phyloP scores from a whole-genome alignment of 108 stramenopile species.

The Cyclotella kingstonii region DNA sequence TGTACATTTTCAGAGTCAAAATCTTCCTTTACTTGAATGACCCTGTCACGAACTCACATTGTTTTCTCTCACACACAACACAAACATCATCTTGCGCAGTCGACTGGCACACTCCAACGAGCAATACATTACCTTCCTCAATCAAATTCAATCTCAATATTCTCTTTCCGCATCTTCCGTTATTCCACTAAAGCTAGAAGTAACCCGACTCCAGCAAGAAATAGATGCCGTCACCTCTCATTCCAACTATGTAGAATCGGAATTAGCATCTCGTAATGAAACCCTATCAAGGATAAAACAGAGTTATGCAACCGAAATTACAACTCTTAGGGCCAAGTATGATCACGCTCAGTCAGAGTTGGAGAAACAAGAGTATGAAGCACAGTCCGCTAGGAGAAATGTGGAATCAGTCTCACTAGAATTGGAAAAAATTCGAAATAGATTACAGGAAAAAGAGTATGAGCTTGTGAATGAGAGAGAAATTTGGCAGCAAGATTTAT shows the following conservation, averaged over 20 bases:
- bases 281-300: slow-evolving; percentile 32
- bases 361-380: slow-evolving; percentile 32
- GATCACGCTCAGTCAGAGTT: slow-evolving; percentile 33
- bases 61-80: no score
- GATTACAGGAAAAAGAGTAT: slow-evolving; percentile 46
- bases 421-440: slow-evolving; percentile 37
- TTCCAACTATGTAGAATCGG: slow-evolving; percentile 63
- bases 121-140: slow-evolving; percentile 41
- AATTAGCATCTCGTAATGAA: slow-evolving; percentile 46
- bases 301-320: slow-evolving; percentile 39
- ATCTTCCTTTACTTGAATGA: neutral
- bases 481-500: slow-evolving; percentile 49
- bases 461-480: slow-evolving; percentile 43
- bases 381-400: slow-evolving; percentile 2
- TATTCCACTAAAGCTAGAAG: slow-evolving; percentile 67
- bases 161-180: slow-evolving; percentile 58
- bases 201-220: slow-evolving; percentile 67
- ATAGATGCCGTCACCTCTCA: slow-evolving; percentile 62
- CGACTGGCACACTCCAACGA: slow-evolving; percentile 61
- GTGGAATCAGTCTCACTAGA: slow-evolving; percentile 39
- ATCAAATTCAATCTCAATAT: slow-evolving; percentile 47
- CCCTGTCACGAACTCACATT: no score
- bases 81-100: slow-evolving; percentile 9
- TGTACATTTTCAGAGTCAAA: neutral
- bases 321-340: slow-evolving; percentile 34